phyloP scores from a whole-genome alignment of 2,329 filamentous ascomycete species.

The Macrophomina phaseolina region DNA sequence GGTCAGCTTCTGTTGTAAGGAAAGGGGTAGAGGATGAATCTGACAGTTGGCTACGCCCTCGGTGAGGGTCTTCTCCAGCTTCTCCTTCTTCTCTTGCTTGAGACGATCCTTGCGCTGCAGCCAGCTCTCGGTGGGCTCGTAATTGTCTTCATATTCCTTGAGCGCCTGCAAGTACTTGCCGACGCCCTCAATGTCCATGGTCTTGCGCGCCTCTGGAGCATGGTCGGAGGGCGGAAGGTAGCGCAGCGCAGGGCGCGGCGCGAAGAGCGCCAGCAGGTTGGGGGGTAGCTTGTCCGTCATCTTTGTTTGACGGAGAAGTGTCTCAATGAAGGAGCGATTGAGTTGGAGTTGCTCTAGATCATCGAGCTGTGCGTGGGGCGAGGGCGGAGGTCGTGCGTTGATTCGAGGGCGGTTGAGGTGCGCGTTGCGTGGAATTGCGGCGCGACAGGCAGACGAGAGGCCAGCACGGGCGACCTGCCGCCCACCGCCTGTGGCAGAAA shows the following conservation, averaged over 20 bases:
- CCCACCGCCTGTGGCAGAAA: background rate
- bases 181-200: constrained; percentile 73
- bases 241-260: constrained; percentile 87
- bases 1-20: background rate
- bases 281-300: constrained; percentile 98
- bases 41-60: constrained; percentile 71
- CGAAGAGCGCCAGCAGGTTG: constrained; percentile 91
- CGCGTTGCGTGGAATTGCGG: constrained; percentile 10
- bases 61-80: constrained; percentile 66
- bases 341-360: background rate
- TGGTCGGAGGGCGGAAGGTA: constrained; percentile 85
- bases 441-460: constrained; percentile 19
- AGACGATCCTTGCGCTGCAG: constrained; percentile 84
- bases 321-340: background rate
- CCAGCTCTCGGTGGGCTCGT: constrained; percentile 89
- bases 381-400: background rate
- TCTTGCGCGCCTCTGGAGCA: constrained; percentile 81
- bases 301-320: constrained; percentile 27
- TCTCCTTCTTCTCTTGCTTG: constrained; percentile 77
- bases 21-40: constrained; percentile 30
- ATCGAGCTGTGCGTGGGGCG: background rate
- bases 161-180: constrained; percentile 76
- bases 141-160: constrained; percentile 76
- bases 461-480: constrained; percentile 2
- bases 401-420: constrained; percentile 1